Evolutionary conservation across 257 asterid genomes (phyloP).

Genomic region (Primulina eburnea): DNA sequence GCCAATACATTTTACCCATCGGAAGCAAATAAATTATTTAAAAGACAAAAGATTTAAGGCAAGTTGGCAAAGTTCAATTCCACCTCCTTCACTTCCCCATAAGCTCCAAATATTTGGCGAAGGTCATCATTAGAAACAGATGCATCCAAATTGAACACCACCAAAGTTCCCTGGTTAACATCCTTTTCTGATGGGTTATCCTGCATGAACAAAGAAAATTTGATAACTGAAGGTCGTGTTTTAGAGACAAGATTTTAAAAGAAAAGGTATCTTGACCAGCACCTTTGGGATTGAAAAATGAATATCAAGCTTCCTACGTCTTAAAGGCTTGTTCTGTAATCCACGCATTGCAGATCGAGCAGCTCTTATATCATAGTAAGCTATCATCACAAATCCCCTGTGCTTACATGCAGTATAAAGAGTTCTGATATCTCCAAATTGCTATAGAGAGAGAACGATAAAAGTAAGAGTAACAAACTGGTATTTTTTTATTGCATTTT

Average conservation of each 20-base stretch:
- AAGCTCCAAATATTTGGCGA: slow-evolving; percentile 87
- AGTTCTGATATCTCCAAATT: slow-evolving; percentile 95
- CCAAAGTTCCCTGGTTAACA: slow-evolving; percentile 93
- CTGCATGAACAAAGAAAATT: slow-evolving; percentile 39
- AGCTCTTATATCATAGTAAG: slow-evolving; percentile 97
- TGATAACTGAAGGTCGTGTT: slow-evolving; percentile 8
- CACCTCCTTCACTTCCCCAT: slow-evolving; percentile 99
- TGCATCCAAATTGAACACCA: slow-evolving; percentile 90
- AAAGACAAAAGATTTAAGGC: slow-evolving; percentile 4
- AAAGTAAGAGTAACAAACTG: slow-evolving; percentile 19
- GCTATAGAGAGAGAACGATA: slow-evolving; percentile 38
- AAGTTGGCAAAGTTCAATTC: slow-evolving; percentile 16
- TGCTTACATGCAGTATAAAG: slow-evolving; percentile 95
- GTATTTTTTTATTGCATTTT: slow-evolving; percentile 16
- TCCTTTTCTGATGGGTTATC: slow-evolving; percentile 98
- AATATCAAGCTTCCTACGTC: slow-evolving; percentile 91
- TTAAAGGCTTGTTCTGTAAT: slow-evolving; percentile 81
- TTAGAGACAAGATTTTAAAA: background rate
- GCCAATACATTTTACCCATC: slow-evolving; percentile 20
- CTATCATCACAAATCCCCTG: slow-evolving; percentile 98
- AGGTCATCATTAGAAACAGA: slow-evolving; percentile 93
- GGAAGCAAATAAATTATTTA: background rate
- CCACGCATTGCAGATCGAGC: slow-evolving; percentile 91
- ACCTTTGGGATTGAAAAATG: slow-evolving; percentile 99
- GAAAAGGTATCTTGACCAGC: slow-evolving; percentile 5